Base-by-base conservation (phyloP, 1,284 basidiomycete genomes). In the Fomitopsis betulina region DNA sequence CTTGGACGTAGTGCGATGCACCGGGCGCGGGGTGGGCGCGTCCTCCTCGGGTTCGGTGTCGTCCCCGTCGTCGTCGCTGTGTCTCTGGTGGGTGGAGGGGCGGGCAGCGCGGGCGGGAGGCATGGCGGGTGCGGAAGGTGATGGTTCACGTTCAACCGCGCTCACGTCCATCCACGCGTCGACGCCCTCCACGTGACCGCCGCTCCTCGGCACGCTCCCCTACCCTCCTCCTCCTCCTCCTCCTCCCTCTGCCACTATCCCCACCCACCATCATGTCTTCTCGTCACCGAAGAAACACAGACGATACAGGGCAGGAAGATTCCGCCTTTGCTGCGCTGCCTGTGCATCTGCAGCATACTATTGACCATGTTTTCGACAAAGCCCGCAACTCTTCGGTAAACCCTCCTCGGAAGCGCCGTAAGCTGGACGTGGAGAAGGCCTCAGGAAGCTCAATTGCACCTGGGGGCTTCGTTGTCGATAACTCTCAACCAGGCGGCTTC, bases 1-100 rank as follows among this genome's bases (percentile, higher is more conserved):
- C 73, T 78, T 84, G 35, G 70, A 68, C 38, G 60, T 43, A 12
- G 65, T 66, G 43, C 68, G 66, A 17, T 53, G 47, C 27, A 54
- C 50, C 12, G 61, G 65, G 45, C 59, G 66, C 30, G 66, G 67
- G 12, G 66, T 68, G 5, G 49, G 21, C 32, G 32, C 49, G 32
- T 63, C 58, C 10, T 68, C 60, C 43, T 68, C 68, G 52, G 62
- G 63, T 45, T 70, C 67, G 15, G 63, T 69, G 54, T 73, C 72
- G 32, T 66, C 70, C 15, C 19, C n/a, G 3, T 63, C 69, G 17
- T 66, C 68, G 61, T 70, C 67, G 10, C 59, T 62, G 38, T 69
- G 63, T 8, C 59, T 49, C 12, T 59, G 54, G 51, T 62, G 42
- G 17, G 54, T 43, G 30, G 58, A 59, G 17, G 61, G 45, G 10